These are phyloP conservation scores for Glutinoglossum americanum DNA, from an alignment of 495 filamentous ascomycete genomes.

Conservation along the genomic window DNA sequence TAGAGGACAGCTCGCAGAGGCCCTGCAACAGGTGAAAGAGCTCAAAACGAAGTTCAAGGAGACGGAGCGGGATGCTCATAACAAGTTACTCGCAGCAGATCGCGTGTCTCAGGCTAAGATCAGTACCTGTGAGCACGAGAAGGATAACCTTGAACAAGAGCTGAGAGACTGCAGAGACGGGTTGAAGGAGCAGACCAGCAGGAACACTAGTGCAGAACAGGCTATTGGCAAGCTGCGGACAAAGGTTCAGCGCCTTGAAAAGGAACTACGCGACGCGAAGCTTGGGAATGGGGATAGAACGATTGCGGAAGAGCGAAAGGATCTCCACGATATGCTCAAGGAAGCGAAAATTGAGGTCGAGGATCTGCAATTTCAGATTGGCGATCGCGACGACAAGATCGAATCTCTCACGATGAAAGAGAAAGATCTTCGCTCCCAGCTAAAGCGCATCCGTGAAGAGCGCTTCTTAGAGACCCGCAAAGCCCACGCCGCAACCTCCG, in stretches of 20 bases:
- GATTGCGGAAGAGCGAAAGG: constrained; percentile 37
- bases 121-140: constrained; percentile 12
- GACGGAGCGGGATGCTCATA: not conserved
- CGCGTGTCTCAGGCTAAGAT: constrained; percentile 5
- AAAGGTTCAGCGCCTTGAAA: constrained; percentile 18
- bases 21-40: not conserved
- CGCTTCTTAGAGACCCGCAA: constrained; percentile 27
- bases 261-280: constrained; percentile 16
- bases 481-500: constrained; percentile 25
- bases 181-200: constrained; percentile 13
- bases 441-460: constrained; percentile 37
- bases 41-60: not conserved
- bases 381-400: constrained; percentile 13
- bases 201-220: constrained; percentile 12
- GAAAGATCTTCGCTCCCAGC: constrained; percentile 31
- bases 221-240: constrained; percentile 14
- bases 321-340: constrained; percentile 44
- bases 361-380: constrained; percentile 30
- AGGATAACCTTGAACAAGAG: constrained; percentile 16
- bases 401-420: constrained; percentile 10
- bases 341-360: constrained; percentile 45
- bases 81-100: not conserved
- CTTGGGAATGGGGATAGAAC: constrained; percentile 14
- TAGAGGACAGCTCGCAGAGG: not conserved
- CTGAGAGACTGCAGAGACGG: constrained; percentile 12